A percentile compares a stretch with the other conserved stretches of the same genome.
phyloP scores from a whole-genome alignment of 495 filamentous ascomycete species.

The Pyronema domesticum region DNA sequence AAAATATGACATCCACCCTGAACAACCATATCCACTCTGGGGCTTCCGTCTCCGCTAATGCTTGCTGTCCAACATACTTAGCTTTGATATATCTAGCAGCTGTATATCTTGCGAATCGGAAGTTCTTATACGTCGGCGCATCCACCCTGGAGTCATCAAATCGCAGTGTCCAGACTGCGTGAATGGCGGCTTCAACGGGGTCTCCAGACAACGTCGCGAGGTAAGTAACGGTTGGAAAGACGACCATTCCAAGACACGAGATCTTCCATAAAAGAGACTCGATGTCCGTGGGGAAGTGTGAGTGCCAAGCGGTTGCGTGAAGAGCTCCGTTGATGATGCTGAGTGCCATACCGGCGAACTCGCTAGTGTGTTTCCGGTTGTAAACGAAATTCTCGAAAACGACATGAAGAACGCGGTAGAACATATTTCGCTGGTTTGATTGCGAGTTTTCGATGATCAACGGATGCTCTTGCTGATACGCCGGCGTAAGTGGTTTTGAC shows the following conservation, averaged over 20 bases:
- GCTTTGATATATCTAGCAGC: too few species aligned
- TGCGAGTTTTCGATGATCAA: neutral
- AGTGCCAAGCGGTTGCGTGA: slow-evolving; percentile 9
- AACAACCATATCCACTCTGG: neutral
- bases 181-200: neutral
- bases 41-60: neutral
- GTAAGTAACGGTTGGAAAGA: neutral
- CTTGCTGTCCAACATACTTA: neutral
- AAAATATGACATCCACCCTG: neutral
- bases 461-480: neutral
- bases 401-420: neutral
- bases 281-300: slow-evolving; percentile 2
- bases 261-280: slow-evolving; percentile 8
- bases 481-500: neutral
- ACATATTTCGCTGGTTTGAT: neutral
- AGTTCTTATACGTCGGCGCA: neutral
- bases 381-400: neutral
- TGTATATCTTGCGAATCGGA: neutral
- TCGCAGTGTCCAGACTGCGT: neutral
- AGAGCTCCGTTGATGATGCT: neutral
- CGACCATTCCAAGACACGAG: neutral
- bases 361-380: neutral
- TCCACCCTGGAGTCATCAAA: neutral
- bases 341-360: neutral
- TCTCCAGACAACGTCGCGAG: neutral